Base-by-base conservation (phyloP, 495 filamentous ascomycete genomes). In the Usnea hakonensis region DNA sequence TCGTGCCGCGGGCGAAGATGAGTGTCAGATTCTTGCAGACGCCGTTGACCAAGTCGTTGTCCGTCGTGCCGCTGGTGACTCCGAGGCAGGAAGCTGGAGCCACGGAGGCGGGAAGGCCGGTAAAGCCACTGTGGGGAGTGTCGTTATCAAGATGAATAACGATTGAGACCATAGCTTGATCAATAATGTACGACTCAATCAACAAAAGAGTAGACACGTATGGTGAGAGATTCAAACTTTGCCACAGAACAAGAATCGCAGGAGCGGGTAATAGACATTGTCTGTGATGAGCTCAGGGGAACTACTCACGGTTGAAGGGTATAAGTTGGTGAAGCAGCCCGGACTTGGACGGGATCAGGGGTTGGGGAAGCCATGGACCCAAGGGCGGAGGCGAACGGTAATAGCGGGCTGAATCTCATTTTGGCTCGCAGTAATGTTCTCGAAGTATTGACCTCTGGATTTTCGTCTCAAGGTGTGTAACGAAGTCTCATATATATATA, bases 1-100 rank as follows among this genome's bases (percentile, higher is more conserved):
- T 73, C 6, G 80, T 85, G n/a, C 83, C 83, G 50, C 84, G 78
- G 16, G 83, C 83, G 62, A 81, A 85, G 64, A 87, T 79, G 57
- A 85, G 72, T 23, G 82, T 83, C 55, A 84, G 68, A 32, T 71
- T 60, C 37, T 74, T 72, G 70, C 81, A 84, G 35, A 57, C 44
- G 36, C 36, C 37, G 17, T 36, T 64, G 35, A 62, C 65, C 2
- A 76, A 61, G 38, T 73, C 73, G 55, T 77, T 76, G 56, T 72
- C 53, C 7, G 73, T 76, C 16, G 58, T 62, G 35, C 56, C 62
- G 13, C 33, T 16, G 35, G 35, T 52, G 16, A 52, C 32, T 19
- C 48, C 48, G 16, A 19, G 13, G 38, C 17, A 32, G 16, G 57
- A 64, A 13, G 62, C 32, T 60, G 54, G 38, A 17, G 37, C 57